phyloP scores from a whole-genome alignment of 2,329 filamentous ascomycete species.

The Penicillium sp. region DNA sequence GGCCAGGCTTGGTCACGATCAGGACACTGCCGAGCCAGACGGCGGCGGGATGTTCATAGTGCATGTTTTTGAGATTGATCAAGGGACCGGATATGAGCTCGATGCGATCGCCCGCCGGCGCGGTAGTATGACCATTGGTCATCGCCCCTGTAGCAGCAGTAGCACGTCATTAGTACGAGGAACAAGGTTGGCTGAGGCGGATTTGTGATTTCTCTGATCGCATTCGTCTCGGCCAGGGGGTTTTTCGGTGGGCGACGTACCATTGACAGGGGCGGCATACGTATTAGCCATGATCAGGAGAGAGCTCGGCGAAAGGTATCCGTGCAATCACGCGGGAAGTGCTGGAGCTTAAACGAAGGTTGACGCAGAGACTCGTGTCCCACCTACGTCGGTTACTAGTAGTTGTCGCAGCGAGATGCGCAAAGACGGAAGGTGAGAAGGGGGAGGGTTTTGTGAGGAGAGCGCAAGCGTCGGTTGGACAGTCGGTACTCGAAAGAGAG shows the following conservation, averaged over 20 bases:
- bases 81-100: slow-evolving; percentile 45
- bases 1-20: slow-evolving; percentile 70
- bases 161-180: not conserved
- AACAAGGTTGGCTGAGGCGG: not conserved
- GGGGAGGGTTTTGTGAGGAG: not conserved
- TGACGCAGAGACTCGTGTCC: too few species aligned
- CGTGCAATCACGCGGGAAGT: slow-evolving; percentile 4
- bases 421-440: not conserved
- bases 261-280: slow-evolving; percentile 12
- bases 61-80: slow-evolving; percentile 45
- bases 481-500: not conserved
- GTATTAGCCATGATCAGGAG: slow-evolving; percentile 15
- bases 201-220: not conserved
- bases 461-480: not conserved
- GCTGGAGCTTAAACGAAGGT: not conserved
- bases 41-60: slow-evolving; percentile 24
- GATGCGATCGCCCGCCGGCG: slow-evolving; percentile 23
- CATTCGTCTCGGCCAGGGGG: not conserved
- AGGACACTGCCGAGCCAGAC: slow-evolving; percentile 80
- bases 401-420: too few species aligned
- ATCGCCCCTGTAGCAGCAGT: slow-evolving; percentile 12
- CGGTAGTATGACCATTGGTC: slow-evolving; percentile 19
- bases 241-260: slow-evolving; percentile 8
- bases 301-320: not conserved
- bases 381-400: too few species aligned